Evolutionary conservation across 164 flowering plant genomes (phyloP), one percentile per base, ranked within the genome.

Genomic region (Chloranthus sessilifolius): DNA sequence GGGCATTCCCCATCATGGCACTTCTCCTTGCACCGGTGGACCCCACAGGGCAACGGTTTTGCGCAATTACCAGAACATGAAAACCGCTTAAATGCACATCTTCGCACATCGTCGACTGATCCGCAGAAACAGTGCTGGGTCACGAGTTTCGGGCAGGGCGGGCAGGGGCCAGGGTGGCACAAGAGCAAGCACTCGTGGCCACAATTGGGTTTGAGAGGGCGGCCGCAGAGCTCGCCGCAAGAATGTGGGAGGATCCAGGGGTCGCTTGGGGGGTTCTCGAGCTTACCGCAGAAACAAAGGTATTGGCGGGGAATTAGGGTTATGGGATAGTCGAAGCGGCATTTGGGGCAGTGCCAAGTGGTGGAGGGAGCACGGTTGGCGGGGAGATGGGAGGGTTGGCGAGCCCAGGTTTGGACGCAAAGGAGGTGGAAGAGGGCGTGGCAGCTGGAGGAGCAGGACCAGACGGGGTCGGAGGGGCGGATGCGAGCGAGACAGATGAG

Each of bases 221-320:
- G 58, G n/a, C 67, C 68, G 31, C 98, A 91, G 19, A 88, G 41
- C 41, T 87, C 96, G 8, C 96, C 96, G 31, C 98, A 91, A 0
- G 98, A 85, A 65, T 91, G 98, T 3, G 98, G 92, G 16, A 91
- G 64, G 14, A 88, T 62, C 98, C 98, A 91, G 0, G 98, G 98
- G 60, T 91, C 98, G 26, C 57, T 63, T 0, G 67, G 60, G 0
- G 98, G 98, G 50, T 88, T 58, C 35, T 83, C 73, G 6, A 72
- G 28, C 65, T 88, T 83, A 0, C 98, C 96, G 28, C 98, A 91
- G 58, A 75, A 91, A 52, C 98, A 91, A 15, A 66, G 11, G 44
- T 87, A 91, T 5, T 20, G 1, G 37, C 63, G 72, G 0, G 98
- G 98, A 42, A 78, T 81, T 27, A 63, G 58, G 41, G 82, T 38